Conservation (phyloP, 257 asterid species). For the Cruciata laevipes region DNA sequence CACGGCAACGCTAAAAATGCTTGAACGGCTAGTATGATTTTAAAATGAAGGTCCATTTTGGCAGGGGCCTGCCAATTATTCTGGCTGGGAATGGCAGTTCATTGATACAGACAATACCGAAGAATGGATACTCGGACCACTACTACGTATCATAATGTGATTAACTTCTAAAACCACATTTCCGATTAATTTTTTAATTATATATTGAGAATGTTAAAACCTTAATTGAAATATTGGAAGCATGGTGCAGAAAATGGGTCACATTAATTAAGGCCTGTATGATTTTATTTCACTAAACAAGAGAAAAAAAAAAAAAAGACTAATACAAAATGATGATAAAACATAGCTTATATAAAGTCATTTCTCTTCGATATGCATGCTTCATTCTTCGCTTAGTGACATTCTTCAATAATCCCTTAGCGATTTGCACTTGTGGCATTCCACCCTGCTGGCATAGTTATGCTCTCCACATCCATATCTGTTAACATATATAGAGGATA, state of each 20-base stretch:
- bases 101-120: slow-evolving; percentile 8
- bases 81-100: slow-evolving; percentile 11
- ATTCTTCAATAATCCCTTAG: slow-evolving; percentile 52
- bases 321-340: slow-evolving; percentile 6
- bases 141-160: background rate
- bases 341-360: background rate
- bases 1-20: background rate
- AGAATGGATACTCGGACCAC: background rate
- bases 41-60: slow-evolving; percentile 8
- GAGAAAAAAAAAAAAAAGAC: background rate
- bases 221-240: background rate
- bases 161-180: background rate
- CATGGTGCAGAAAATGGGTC: slow-evolving; percentile 9
- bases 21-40: background rate
- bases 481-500: background rate
- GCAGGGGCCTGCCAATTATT: background rate
- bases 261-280: background rate
- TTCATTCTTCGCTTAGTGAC: slow-evolving; percentile 8
- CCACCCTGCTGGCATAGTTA: slow-evolving; percentile 68
- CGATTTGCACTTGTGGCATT: slow-evolving; percentile 62
- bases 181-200: background rate
- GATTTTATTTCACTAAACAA: slow-evolving; percentile 4
- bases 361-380: background rate
- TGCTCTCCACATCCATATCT: slow-evolving; percentile 66
- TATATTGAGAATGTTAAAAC: background rate